Conservation (phyloP, 192 early-diverging fungal species). For the Backusella westeae region DNA sequence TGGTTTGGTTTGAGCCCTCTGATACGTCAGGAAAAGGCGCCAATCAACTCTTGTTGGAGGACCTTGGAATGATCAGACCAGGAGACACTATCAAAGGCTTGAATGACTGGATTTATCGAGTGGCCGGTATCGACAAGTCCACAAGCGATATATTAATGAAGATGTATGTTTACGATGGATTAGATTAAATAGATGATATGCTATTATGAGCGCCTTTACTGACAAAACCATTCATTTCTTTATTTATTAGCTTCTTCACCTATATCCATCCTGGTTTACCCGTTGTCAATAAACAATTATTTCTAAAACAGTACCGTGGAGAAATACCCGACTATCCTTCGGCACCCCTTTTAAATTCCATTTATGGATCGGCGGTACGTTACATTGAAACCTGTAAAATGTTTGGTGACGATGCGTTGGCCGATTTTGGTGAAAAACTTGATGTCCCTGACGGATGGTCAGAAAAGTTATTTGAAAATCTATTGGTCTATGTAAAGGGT, state of each 20-base stretch:
- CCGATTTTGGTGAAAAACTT: constrained; percentile 17
- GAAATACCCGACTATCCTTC: constrained; percentile 24
- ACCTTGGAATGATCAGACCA: constrained; percentile 20
- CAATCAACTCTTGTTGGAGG: constrained; percentile 11
- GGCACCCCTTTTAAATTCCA: constrained; percentile 29
- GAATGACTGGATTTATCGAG: constrained; percentile 33
- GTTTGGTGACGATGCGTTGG: constrained; percentile 19
- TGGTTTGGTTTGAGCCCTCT: constrained; percentile 20
- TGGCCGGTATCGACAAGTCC: constrained; percentile 25
- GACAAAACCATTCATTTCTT: background rate
- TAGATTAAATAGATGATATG: too few relatives aligned
- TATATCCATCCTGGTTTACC: constrained; percentile 72
- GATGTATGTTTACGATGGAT: constrained; percentile 17
- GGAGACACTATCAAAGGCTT: constrained; percentile 29
- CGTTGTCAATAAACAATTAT: constrained; percentile 62
- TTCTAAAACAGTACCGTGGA: constrained; percentile 46
- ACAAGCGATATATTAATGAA: constrained; percentile 34
- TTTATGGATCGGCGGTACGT: constrained; percentile 31
- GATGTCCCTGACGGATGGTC: constrained; percentile 28
- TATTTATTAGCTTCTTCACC: constrained; percentile 52
- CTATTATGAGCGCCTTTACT: background rate
- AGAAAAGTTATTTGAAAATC: constrained; percentile 30
- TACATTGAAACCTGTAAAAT: constrained; percentile 29
- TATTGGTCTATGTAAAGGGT: constrained; percentile 24
- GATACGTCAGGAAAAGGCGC: background rate